phyloP scores from a whole-genome alignment of 352 stramenopile genomes.

The Phytopythium cucurbitacearum region DNA sequence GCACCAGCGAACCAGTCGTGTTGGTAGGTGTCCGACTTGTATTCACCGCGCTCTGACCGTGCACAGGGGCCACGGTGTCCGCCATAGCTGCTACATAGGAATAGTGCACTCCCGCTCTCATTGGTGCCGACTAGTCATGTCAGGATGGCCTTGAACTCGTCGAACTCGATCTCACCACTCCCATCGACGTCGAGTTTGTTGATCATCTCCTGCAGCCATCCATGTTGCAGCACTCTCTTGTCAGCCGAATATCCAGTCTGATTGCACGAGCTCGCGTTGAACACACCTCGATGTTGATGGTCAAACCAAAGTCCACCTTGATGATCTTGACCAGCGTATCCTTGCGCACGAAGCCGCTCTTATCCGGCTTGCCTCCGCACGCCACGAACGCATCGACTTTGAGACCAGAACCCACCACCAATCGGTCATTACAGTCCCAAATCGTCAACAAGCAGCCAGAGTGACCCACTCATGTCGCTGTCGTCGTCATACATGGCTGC shows the following conservation, averaged over 20 bases:
- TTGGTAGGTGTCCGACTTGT: neutral
- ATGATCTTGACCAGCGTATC: slow-evolving; percentile 93
- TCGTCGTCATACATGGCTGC: slow-evolving; percentile 95
- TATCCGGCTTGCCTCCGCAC: slow-evolving; percentile 92
- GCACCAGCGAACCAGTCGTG: neutral
- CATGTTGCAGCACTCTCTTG: neutral
- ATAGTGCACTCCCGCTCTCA: neutral
- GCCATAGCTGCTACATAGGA: neutral
- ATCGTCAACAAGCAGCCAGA: neutral
- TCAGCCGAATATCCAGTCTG: too few species aligned
- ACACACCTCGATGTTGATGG: slow-evolving; percentile 93
- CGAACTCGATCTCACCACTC: slow-evolving; percentile 95
- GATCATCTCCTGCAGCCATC: slow-evolving; percentile 82
- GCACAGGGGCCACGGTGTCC: too few species aligned
- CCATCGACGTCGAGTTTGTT: slow-evolving; percentile 95
- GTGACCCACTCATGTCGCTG: slow-evolving; percentile 91
- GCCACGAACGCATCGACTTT: slow-evolving; percentile 95
- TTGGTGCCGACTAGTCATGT: slow-evolving; percentile 27
- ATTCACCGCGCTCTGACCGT: too few species aligned
- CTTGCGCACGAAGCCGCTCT: slow-evolving; percentile 89
- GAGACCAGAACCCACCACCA: neutral
- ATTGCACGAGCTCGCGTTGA: neutral
- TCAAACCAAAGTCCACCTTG: slow-evolving; percentile 94
- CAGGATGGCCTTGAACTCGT: slow-evolving; percentile 93
- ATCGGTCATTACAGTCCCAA: neutral